phyloP scores from a whole-genome alignment of 1,284 basidiomycete genomes.

The Ceratobasidium sp. region DNA sequence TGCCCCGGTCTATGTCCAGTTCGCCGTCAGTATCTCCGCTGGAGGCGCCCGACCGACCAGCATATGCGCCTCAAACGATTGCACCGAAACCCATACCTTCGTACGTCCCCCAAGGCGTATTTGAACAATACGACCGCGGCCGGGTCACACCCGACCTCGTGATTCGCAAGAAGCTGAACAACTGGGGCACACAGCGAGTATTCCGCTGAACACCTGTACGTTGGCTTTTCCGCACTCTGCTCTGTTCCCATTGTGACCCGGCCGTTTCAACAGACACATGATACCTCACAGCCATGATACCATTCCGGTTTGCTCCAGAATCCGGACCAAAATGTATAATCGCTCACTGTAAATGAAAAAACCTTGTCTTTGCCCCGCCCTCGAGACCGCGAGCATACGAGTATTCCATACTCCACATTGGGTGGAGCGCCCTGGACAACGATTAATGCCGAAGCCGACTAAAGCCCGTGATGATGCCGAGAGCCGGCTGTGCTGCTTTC shows the following conservation, averaged over 20 bases:
- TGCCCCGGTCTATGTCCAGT: not conserved
- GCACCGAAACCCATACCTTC: constrained; percentile 2
- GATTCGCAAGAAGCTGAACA: constrained; percentile 24
- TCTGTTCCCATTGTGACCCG: not conserved
- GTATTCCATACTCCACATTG: not conserved
- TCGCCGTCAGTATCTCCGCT: not conserved
- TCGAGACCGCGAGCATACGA: no score
- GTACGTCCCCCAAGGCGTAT: not conserved
- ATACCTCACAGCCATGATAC: constrained; percentile 25
- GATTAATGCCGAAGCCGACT: not conserved
- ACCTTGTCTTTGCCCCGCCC: not conserved
- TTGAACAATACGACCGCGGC: constrained; percentile 30
- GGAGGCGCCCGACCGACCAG: not conserved
- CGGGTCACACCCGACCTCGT: constrained; percentile 29
- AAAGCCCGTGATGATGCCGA: not conserved
- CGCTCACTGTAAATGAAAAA: not conserved
- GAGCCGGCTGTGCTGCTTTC: not conserved
- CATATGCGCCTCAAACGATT: not conserved
- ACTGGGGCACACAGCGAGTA: constrained; percentile 1
- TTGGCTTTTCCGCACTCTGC: not conserved
- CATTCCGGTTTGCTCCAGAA: not conserved
- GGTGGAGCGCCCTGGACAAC: not conserved
- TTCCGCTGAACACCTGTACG: constrained; percentile 9
- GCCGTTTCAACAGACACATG: not conserved
- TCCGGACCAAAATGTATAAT: not conserved